phyloP scores from a whole-genome alignment of 1,139 yeast genomes.

The Sugiyamaella neomexicana region DNA sequence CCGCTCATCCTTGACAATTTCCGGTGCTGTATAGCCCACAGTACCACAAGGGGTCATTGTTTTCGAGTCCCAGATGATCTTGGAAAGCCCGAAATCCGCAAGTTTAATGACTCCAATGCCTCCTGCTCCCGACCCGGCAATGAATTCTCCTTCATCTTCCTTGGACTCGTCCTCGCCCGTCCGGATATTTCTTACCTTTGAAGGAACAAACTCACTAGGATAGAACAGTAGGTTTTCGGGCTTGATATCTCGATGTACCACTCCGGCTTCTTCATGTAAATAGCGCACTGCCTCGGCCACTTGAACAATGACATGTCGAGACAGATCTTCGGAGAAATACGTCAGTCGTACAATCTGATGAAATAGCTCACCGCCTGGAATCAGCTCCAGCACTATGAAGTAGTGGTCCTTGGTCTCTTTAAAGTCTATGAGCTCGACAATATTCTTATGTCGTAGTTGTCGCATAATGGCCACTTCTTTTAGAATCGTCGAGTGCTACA shows the following conservation, averaged over 20 bases:
- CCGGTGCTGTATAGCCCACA: conserved; percentile 92
- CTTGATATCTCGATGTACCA: conserved; percentile 93
- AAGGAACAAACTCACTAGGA: conserved; percentile 66
- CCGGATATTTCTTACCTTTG: conserved; percentile 52
- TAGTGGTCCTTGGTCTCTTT: conserved; percentile 64
- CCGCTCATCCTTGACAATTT: conserved; percentile 80
- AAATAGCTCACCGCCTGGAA: conserved; percentile 93
- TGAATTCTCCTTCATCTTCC: conserved; percentile 82
- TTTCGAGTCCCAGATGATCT: conserved; percentile 66
- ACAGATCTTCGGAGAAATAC: conserved; percentile 80
- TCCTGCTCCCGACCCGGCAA: conserved; percentile 81
- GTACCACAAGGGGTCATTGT: conserved; percentile 90
- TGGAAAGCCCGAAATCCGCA: conserved; percentile 93
- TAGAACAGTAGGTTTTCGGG: conserved; percentile 88
- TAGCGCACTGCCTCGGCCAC: conserved; percentile 80
- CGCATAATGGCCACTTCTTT: conserved; percentile 89
- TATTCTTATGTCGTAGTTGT: conserved; percentile 66
- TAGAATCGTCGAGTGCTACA: conserved; percentile 55
- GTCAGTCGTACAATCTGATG: conserved; percentile 90
- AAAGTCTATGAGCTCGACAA: conserved; percentile 70
- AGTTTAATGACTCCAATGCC: conserved; percentile 82
- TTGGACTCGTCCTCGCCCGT: conserved; percentile 77
- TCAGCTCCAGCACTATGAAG: conserved; percentile 79
- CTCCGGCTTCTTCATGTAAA: conserved; percentile 76
- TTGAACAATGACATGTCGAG: conserved; percentile 83